Evolutionary conservation across 2,329 filamentous ascomycete species (phyloP).

Genomic region (Graphilbum sp.): DNA sequence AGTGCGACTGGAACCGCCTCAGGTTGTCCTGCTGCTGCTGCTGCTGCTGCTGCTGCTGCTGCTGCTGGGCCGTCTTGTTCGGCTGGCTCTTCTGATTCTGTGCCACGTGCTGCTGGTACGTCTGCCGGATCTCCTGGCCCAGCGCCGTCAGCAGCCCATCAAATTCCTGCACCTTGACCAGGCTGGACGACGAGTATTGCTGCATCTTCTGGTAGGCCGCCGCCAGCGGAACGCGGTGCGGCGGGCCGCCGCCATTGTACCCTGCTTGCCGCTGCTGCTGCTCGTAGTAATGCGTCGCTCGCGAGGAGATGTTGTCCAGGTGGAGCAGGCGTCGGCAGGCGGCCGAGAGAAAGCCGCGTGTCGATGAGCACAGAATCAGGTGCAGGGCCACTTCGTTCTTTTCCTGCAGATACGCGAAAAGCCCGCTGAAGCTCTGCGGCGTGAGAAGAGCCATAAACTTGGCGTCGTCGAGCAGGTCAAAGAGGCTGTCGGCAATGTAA

Average conservation of each 20-base stretch:
- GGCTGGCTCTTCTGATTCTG: background rate
- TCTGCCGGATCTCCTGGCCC: slow-evolving; percentile 30
- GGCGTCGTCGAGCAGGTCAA: slow-evolving; percentile 34
- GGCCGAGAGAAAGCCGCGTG: slow-evolving; percentile 54
- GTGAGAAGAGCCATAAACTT: slow-evolving; percentile 32
- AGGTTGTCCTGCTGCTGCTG: slow-evolving; percentile 1
- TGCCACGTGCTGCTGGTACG: slow-evolving; percentile 24
- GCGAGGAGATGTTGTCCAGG: slow-evolving; percentile 31
- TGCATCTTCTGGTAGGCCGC: slow-evolving; percentile 39
- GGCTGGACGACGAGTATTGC: slow-evolving; percentile 28
- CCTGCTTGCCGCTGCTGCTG: slow-evolving; percentile 16
- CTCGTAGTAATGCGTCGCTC: slow-evolving; percentile 35
- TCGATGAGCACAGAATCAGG: slow-evolving; percentile 55
- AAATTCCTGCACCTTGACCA: slow-evolving; percentile 44
- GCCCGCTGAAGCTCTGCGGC: slow-evolving; percentile 26
- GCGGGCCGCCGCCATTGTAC: slow-evolving; percentile 19
- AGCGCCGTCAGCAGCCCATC: slow-evolving; percentile 41
- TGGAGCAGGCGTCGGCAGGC: slow-evolving; percentile 47
- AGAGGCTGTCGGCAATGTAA: slow-evolving; percentile 44
- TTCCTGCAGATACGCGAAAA: slow-evolving; percentile 33
- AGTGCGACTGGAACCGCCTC: slow-evolving; percentile 30
- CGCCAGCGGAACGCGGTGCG: slow-evolving; percentile 27
- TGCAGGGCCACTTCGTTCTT: slow-evolving; percentile 43
- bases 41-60: background rate
- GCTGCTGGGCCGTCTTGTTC: background rate